These are phyloP conservation scores for Ganoderma resinaceum DNA, from an alignment of 1,284 basidiomycete genomes.

Conservation along the genomic window DNA sequence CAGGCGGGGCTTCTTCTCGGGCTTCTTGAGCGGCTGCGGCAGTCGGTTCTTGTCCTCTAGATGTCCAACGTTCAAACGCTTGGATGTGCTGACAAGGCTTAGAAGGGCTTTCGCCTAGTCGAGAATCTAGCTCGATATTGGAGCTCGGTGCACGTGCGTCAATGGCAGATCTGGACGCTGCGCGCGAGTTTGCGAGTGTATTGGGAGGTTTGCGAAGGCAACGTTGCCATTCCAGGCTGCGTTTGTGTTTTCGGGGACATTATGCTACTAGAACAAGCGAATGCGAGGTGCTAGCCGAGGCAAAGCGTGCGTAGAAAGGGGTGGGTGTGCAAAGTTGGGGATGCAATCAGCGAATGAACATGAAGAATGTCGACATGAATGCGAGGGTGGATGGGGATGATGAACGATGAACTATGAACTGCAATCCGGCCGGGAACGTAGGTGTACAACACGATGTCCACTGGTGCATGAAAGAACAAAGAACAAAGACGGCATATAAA, in stretches of 20 bases:
- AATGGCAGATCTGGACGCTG: neutral
- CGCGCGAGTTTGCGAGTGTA: neutral
- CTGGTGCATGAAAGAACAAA: conserved; percentile 13
- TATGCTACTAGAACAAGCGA: neutral
- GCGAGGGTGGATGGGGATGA: neutral
- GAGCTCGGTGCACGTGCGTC: too few species aligned
- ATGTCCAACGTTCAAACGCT: neutral
- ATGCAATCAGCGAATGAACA: neutral
- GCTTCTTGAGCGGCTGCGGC: neutral
- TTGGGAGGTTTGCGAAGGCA: neutral
- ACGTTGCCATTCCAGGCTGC: conserved; percentile 21
- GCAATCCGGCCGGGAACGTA: conserved; percentile 5
- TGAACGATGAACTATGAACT: neutral
- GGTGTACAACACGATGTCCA: conserved; percentile 27
- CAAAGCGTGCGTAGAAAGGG: neutral
- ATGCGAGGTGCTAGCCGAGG: conserved; percentile 12
- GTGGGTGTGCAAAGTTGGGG: neutral
- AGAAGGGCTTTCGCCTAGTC: neutral
- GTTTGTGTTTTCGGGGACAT: neutral
- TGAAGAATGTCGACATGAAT: conserved; percentile 10
- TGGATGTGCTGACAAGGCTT: neutral
- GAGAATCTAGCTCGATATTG: neutral
- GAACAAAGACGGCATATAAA: conserved; percentile 10
- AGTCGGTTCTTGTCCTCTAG: neutral
- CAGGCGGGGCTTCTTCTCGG: neutral